Conservation (phyloP, 805 yeast genomes). For the Candida railenensis region DNA sequence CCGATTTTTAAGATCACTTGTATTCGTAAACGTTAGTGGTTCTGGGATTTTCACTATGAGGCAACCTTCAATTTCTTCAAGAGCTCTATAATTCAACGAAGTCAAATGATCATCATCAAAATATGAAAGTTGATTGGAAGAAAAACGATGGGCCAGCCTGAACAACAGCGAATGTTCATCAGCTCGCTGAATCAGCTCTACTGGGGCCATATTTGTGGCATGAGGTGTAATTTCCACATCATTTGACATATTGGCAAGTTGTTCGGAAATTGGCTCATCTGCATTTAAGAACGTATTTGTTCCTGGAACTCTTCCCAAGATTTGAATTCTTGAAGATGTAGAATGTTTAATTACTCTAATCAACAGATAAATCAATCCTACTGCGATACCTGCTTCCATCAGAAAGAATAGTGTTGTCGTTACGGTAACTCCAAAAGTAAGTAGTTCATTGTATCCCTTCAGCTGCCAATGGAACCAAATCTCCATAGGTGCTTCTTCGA, state of each 20-base stretch:
- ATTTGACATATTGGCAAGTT: neutral
- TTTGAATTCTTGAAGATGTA: constrained; percentile 43
- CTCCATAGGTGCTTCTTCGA: constrained; percentile 86
- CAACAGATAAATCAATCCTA: constrained; percentile 82
- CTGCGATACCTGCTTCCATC: constrained; percentile 83
- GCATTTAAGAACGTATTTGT: constrained; percentile 42
- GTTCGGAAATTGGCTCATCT: constrained; percentile 21
- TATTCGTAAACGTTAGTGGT: constrained; percentile 42
- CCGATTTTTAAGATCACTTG: constrained; percentile 37
- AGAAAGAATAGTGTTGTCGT: constrained; percentile 49
- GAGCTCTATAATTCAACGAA: constrained; percentile 31
- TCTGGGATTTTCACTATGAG: constrained; percentile 43
- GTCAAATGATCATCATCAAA: constrained; percentile 36
- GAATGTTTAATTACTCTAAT: constrained; percentile 58
- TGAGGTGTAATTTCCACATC: neutral
- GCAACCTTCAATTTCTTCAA: constrained; percentile 46
- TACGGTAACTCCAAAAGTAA: constrained; percentile 43
- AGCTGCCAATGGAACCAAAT: constrained; percentile 69
- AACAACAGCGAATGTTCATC: neutral
- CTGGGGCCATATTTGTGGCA: neutral
- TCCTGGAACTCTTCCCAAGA: constrained; percentile 43
- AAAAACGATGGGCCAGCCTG: neutral
- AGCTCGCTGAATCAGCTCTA: neutral
- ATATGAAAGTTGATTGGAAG: constrained; percentile 23
- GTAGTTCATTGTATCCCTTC: constrained; percentile 73